These are phyloP conservation scores for Verticillium albo-atrum DNA, from an alignment of 2,329 filamentous ascomycete genomes.

Conservation along the genomic window DNA sequence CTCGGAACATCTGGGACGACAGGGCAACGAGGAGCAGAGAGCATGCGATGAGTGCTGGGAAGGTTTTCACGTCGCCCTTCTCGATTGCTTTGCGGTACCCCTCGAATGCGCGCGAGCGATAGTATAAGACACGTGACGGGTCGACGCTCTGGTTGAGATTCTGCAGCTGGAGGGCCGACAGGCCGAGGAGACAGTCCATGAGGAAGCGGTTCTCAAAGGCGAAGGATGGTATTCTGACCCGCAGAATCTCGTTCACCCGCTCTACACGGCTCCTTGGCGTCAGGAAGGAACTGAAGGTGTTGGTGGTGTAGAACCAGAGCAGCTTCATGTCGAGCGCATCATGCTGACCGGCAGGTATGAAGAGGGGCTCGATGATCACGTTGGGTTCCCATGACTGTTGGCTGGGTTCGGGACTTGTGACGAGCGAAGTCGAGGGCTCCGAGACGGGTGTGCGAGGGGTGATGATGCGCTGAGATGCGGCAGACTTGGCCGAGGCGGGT, in stretches of 20 bases:
- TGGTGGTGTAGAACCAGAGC: conserved; percentile 24
- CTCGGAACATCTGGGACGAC: conserved; percentile 45
- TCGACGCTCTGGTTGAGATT: conserved; percentile 33
- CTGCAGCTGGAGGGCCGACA: conserved; percentile 46
- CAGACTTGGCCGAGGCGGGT: conserved; percentile 2
- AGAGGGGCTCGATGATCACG: conserved; percentile 17
- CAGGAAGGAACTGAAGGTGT: neutral
- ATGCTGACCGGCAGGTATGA: conserved; percentile 18
- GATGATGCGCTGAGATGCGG: conserved; percentile 2
- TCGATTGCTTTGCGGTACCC: conserved; percentile 50
- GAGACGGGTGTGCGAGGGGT: conserved; percentile 2
- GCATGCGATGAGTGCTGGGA: conserved; percentile 44
- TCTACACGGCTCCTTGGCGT: conserved; percentile 18
- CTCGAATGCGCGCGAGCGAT: conserved; percentile 44
- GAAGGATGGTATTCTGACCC: conserved; percentile 40
- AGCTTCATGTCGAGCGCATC: conserved; percentile 46
- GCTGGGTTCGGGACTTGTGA: conserved; percentile 3
- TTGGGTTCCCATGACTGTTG: neutral
- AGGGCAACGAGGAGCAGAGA: conserved; percentile 48
- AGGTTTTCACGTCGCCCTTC: conserved; percentile 37
- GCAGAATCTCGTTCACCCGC: conserved; percentile 37
- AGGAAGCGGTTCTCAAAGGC: conserved; percentile 50
- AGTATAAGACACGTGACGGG: conserved; percentile 31
- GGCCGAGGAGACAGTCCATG: conserved; percentile 49
- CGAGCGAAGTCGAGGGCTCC: conserved; percentile 2